phyloP scores from a whole-genome alignment of 2,329 filamentous ascomycete species.

The Botrytis deweyae region DNA sequence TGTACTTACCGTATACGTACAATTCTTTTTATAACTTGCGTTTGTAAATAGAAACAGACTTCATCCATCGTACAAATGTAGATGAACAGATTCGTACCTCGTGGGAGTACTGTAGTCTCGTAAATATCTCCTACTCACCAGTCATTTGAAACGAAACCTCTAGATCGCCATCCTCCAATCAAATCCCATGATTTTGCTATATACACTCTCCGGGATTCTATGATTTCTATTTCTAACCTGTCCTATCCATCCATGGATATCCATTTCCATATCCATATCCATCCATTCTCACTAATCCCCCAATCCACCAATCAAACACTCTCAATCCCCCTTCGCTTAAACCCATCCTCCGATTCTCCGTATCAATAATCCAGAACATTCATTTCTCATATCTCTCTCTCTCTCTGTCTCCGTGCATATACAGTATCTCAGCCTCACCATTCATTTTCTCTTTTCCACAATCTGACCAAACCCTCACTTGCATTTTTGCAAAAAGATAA shows the following conservation, averaged over 20 bases:
- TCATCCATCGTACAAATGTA: background rate
- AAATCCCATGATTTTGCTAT: background rate
- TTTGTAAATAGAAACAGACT: background rate
- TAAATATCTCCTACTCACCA: background rate
- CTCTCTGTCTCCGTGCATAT: background rate
- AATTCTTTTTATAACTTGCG: background rate
- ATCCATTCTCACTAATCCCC: background rate
- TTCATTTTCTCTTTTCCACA: background rate
- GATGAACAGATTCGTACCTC: no score
- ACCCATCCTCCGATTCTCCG: constrained; percentile 2
- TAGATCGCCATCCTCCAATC: background rate
- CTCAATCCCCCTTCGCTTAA: background rate
- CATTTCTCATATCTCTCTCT: background rate
- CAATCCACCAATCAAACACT: constrained; percentile 6
- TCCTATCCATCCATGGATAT: background rate
- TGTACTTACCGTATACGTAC: no score
- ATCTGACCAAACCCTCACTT: constrained; percentile 22
- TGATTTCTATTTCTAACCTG: background rate
- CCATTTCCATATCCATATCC: background rate
- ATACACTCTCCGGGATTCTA: background rate
- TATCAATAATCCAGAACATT: constrained; percentile 11
- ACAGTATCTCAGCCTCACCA: constrained; percentile 3
- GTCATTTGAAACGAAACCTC: background rate
- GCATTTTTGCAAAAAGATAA: constrained; percentile 18
- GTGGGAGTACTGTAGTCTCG: background rate